Percentiles rank a stretch among this genome's conserved stretches.
Conservation (phyloP, 2,329 filamentous ascomycete genomes). For the Myriosclerotinia scirpicola region DNA sequence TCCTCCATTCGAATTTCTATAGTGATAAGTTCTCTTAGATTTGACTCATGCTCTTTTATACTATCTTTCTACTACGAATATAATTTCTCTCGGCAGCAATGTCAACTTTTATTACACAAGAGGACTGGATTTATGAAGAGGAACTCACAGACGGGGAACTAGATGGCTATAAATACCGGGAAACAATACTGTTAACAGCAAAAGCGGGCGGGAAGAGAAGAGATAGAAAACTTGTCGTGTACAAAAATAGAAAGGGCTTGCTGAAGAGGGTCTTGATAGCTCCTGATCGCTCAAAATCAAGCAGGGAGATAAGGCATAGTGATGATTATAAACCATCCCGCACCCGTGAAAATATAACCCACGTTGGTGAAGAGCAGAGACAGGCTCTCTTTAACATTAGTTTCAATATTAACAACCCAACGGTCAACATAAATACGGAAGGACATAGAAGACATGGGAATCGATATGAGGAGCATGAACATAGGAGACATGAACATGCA, state of each 20-base stretch:
- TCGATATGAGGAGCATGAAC: background rate
- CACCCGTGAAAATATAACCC: background rate
- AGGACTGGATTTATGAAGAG: background rate
- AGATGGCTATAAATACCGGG: background rate
- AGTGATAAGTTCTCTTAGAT: background rate
- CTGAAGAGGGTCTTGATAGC: background rate
- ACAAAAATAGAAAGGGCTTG: background rate
- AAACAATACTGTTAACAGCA: background rate
- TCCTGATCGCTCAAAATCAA: background rate
- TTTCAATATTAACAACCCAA: background rate
- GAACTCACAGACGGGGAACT: background rate
- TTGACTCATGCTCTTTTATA: background rate
- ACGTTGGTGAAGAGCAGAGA: background rate
- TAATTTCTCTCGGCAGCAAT: background rate
- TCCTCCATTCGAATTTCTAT: background rate
- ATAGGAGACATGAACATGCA: too few relatives aligned
- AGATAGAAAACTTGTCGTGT: background rate
- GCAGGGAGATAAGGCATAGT: accelerated
- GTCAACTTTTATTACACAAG: background rate
- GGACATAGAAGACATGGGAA: background rate
- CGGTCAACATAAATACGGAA: background rate
- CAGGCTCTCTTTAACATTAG: background rate
- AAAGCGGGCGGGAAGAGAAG: background rate
- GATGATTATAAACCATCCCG: background rate
- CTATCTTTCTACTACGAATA: background rate